Conservation (phyloP, 2,329 filamentous ascomycete species). For the Penicillium brevicompactum region DNA sequence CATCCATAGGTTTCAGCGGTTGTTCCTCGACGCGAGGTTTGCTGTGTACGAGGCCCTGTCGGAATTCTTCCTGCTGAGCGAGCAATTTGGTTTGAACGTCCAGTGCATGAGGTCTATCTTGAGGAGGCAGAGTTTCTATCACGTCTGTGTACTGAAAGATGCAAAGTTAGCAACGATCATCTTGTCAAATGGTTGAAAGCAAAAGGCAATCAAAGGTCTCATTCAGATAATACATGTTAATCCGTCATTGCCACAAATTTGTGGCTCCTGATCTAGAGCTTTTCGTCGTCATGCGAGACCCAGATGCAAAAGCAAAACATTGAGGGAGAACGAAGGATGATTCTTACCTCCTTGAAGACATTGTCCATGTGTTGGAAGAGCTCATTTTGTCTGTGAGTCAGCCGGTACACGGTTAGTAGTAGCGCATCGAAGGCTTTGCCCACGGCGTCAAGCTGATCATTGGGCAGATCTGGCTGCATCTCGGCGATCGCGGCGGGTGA, state of each 20-base stretch:
- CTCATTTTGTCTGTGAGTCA: constrained; percentile 42
- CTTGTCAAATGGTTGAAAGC: constrained; percentile 17
- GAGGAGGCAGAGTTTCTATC: constrained; percentile 21
- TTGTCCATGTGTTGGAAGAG: constrained; percentile 41
- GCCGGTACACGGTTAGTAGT: constrained; percentile 42
- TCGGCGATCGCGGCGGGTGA: constrained; percentile 33
- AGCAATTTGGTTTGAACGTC: constrained; percentile 36
- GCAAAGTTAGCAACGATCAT: constrained; percentile 30
- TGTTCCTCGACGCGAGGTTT: constrained; percentile 49
- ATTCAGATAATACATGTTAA: constrained; percentile 58
- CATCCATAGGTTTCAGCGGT: constrained; percentile 64
- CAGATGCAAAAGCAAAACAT: constrained; percentile 2
- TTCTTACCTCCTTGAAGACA: constrained; percentile 45
- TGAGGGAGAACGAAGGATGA: background rate
- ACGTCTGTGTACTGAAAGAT: constrained; percentile 21
- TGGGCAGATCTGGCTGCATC: constrained; percentile 34
- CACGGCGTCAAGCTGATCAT: constrained; percentile 36
- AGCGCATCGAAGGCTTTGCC: constrained; percentile 46
- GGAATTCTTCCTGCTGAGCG: constrained; percentile 33
- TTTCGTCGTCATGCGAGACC: constrained; percentile 53
- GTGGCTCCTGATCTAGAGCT: constrained; percentile 85
- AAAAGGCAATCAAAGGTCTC: constrained; percentile 35
- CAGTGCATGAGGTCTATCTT: constrained; percentile 31
- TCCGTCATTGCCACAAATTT: constrained; percentile 63
- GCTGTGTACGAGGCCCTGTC: constrained; percentile 37